Conservation (phyloP, 345 rosid genomes). For the Euphorbia pulcherrima region DNA sequence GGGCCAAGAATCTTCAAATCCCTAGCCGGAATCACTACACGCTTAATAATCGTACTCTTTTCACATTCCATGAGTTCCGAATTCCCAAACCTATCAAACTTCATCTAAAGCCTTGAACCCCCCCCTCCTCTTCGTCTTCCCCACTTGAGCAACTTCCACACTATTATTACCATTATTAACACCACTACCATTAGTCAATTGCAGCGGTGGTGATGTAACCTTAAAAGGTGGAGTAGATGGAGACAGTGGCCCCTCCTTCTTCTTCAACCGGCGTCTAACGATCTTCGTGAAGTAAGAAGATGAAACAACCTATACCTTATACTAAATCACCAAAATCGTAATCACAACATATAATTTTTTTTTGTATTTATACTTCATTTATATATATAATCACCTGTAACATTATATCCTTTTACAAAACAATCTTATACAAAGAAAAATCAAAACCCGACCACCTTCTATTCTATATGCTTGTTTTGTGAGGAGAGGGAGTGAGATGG, state of each 20-base stretch:
- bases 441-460: no score
- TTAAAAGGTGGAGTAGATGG: constrained; percentile 18
- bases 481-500: no score
- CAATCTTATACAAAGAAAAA: no score
- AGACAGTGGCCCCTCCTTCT: background rate
- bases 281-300: constrained; percentile 7
- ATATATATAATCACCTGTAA: no score
- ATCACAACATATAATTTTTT: no score
- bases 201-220: constrained; percentile 5
- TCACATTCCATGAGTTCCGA: constrained; percentile 83
- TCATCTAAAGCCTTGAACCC: constrained; percentile 91
- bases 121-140: constrained; percentile 83
- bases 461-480: no score
- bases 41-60: constrained; percentile 66
- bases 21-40: constrained; percentile 77
- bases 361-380: no score
- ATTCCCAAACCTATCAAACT: constrained; percentile 66
- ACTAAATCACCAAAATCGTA: no score
- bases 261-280: constrained; percentile 18
- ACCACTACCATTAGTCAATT: no score
- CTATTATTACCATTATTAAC: background rate
- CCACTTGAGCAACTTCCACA: constrained; percentile 15
- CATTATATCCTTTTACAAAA: no score
- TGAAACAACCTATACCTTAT: no score
- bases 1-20: constrained; percentile 95